phyloP scores from a whole-genome alignment of 257 asterid species.

The Scutellaria minor region DNA sequence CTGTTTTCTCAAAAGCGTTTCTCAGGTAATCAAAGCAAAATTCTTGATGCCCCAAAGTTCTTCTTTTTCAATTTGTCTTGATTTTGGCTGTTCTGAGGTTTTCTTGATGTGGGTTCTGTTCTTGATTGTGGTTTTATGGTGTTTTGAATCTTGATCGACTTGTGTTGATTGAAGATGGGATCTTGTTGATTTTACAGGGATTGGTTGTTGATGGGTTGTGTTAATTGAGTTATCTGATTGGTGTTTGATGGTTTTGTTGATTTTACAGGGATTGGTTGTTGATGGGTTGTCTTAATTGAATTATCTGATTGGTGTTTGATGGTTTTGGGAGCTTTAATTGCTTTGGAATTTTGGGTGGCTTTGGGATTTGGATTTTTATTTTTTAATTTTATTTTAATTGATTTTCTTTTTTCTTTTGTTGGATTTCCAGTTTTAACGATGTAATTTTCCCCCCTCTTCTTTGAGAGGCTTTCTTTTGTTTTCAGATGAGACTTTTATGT shows the following conservation, averaged over 20 bases:
- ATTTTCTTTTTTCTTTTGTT: background rate
- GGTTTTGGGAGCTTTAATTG: slow-evolving; percentile 32
- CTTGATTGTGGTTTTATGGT: slow-evolving; percentile 12
- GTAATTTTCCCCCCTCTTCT: background rate
- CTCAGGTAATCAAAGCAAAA: slow-evolving; percentile 36
- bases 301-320: slow-evolving; percentile 34
- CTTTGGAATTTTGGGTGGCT: background rate
- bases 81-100: slow-evolving; percentile 25
- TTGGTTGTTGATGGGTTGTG: no score
- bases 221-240: no score
- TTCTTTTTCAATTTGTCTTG: slow-evolving; percentile 4
- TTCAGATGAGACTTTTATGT: slow-evolving; percentile 22
- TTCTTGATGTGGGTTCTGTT: slow-evolving; percentile 37
- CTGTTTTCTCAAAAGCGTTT: background rate
- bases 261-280: slow-evolving; percentile 30
- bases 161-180: slow-evolving; percentile 38
- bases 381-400: background rate
- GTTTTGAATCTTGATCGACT: slow-evolving; percentile 42
- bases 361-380: slow-evolving; percentile 18
- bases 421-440: slow-evolving; percentile 10
- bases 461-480: slow-evolving; percentile 22
- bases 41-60: slow-evolving; percentile 6
- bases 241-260: no score
- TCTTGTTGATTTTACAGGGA: no score
- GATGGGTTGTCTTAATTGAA: slow-evolving; percentile 27